A percentile compares a stretch with the other conserved stretches of the same genome.
Conservation (phyloP, 768 basidiomycete genomes). For the Heimioporus sp. region DNA sequence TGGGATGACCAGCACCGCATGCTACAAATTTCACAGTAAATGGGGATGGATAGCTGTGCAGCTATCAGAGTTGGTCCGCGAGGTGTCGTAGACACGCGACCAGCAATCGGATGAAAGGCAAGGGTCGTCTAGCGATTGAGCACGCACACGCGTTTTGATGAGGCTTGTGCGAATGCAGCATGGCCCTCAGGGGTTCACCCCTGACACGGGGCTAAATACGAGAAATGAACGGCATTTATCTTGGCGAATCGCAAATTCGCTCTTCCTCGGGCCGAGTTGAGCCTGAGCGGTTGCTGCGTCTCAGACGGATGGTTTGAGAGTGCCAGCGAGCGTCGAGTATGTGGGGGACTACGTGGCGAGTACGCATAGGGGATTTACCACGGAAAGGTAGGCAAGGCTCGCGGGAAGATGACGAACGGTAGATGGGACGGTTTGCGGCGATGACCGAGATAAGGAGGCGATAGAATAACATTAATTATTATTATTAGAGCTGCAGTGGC, state of each 20-base stretch:
- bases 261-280: constrained; percentile 9
- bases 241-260: constrained; percentile 16
- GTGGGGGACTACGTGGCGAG: not conserved
- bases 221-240: constrained; percentile 27
- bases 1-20: not conserved
- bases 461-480: constrained; percentile 2
- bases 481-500: constrained; percentile 8
- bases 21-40: not conserved
- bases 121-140: constrained; percentile 8
- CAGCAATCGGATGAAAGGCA: not conserved
- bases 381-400: constrained; percentile 7
- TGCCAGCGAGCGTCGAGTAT: not conserved
- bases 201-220: constrained; percentile 10
- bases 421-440: constrained; percentile 1
- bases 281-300: not conserved
- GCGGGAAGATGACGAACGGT: constrained; percentile 12
- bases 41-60: constrained; percentile 1
- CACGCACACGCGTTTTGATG: constrained; percentile 20
- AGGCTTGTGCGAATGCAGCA: constrained; percentile 17
- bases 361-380: not conserved
- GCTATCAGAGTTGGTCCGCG: not conserved
- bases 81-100: not conserved
- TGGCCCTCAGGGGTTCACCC: constrained; percentile 23
- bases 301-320: not conserved
- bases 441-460: constrained; percentile 22